Conservation (phyloP, 169 alveolate species). For the Pseudocohnilembus persalinus region DNA sequence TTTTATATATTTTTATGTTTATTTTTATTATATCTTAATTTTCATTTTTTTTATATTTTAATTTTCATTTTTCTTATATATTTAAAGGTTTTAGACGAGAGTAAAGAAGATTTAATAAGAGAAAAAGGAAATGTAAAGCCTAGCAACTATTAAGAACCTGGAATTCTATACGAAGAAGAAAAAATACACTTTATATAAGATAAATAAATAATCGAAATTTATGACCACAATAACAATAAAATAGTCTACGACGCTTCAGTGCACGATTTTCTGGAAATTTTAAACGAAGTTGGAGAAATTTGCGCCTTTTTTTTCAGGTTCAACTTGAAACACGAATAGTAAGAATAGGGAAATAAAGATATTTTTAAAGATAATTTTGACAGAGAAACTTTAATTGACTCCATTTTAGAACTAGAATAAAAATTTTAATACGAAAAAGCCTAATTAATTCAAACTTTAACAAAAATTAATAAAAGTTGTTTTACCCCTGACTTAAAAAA, state of each 20-base stretch:
- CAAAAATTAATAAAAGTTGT: neutral
- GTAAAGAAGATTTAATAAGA: neutral
- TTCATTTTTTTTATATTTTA: too few relatives aligned
- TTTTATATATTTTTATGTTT: too few relatives aligned
- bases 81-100: neutral
- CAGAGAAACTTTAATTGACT: constrained; percentile 19
- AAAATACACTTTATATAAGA: neutral
- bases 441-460: neutral
- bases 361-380: constrained; percentile 19
- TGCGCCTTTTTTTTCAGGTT: constrained; percentile 23
- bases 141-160: neutral
- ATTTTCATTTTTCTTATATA: too few relatives aligned
- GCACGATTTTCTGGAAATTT: constrained; percentile 5
- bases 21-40: too few relatives aligned
- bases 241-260: constrained; percentile 4
- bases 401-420: neutral
- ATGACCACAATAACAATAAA: constrained; percentile 7
- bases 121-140: neutral
- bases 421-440: constrained; percentile 11
- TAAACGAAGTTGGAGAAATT: constrained; percentile 13
- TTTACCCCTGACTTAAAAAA: neutral
- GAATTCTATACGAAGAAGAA: constrained; percentile 16
- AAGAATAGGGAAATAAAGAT: constrained; percentile 1
- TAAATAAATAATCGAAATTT: neutral
- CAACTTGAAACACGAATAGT: constrained; percentile 12